These are phyloP conservation scores for Elaeagnus macrophylla DNA, from an alignment of 306 rosid genomes.

Conservation along the genomic window DNA sequence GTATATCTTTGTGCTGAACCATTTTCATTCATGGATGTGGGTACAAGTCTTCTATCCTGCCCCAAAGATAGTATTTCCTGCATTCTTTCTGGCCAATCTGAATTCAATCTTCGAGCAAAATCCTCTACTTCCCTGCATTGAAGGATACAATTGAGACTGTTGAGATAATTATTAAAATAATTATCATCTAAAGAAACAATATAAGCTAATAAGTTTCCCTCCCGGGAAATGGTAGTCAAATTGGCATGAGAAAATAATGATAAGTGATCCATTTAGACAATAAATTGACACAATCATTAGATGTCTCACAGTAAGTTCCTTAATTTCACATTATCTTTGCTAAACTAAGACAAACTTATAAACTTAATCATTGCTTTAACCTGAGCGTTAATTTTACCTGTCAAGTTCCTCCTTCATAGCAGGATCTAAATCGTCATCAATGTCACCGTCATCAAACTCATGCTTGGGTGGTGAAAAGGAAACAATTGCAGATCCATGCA, in stretches of 20 bases:
- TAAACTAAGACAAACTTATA: background rate
- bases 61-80: slow-evolving; percentile 71
- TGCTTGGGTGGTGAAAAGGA: slow-evolving; percentile 24
- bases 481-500: slow-evolving; percentile 36
- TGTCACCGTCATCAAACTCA: slow-evolving; percentile 56
- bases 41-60: slow-evolving; percentile 61
- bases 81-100: slow-evolving; percentile 89
- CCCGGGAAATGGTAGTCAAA: no score
- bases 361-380: slow-evolving; percentile 3
- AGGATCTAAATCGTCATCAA: slow-evolving; percentile 81
- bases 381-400: slow-evolving; percentile 39
- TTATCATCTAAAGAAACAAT: no score
- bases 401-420: slow-evolving; percentile 83
- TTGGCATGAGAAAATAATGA: no score
- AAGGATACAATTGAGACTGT: slow-evolving; percentile 1
- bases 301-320: no score
- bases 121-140: slow-evolving; percentile 76
- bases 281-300: no score
- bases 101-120: slow-evolving; percentile 78
- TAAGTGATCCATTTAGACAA: no score
- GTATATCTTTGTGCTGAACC: slow-evolving; percentile 43
- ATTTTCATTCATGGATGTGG: slow-evolving; percentile 51
- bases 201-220: no score
- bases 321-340: no score
- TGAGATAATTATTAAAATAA: background rate